phyloP scores from a whole-genome alignment of 306 rosid species.

The Phaseolus lunatus region DNA sequence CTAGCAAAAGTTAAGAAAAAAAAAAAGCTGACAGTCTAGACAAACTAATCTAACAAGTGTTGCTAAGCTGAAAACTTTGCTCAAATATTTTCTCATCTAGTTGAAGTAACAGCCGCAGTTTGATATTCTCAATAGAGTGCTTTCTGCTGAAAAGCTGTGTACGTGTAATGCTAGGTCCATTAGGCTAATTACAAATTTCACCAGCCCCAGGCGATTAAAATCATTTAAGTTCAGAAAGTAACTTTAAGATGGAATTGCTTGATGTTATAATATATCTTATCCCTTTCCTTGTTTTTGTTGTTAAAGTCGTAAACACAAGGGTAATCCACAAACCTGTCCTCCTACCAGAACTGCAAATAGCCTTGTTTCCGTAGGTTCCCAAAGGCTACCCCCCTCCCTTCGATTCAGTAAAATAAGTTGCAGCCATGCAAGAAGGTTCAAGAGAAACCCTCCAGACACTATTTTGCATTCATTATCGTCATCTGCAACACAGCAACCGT shows the following conservation, averaged over 20 bases:
- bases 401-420: constrained; percentile 37
- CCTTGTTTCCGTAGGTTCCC: constrained; percentile 27
- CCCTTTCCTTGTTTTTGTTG: constrained; percentile 8
- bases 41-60: constrained; percentile 47
- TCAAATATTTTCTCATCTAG: constrained; percentile 41
- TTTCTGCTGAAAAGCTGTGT: not conserved
- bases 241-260: constrained; percentile 38
- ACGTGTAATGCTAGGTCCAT: constrained; percentile 23
- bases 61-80: constrained; percentile 43
- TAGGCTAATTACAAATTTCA: constrained; percentile 43
- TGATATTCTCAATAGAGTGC: constrained; percentile 36
- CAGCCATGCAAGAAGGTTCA: constrained; percentile 41
- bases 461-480: constrained; percentile 31
- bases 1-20: constrained; percentile 7
- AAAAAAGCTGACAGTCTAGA: constrained; percentile 26
- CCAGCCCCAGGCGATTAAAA: constrained; percentile 34
- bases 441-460: constrained; percentile 41
- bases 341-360: constrained; percentile 30
- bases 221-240: constrained; percentile 39
- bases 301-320: not conserved
- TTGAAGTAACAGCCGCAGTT: constrained; percentile 32
- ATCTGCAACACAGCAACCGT: constrained; percentile 42
- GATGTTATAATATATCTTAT: constrained; percentile 38
- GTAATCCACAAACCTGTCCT: constrained; percentile 34
- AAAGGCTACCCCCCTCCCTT: constrained; percentile 37